Percentiles rank a stretch among this genome's conserved stretches.
Evolutionary conservation across 495 filamentous ascomycete species (phyloP).

Genomic region (Aspergillus ostianus): DNA sequence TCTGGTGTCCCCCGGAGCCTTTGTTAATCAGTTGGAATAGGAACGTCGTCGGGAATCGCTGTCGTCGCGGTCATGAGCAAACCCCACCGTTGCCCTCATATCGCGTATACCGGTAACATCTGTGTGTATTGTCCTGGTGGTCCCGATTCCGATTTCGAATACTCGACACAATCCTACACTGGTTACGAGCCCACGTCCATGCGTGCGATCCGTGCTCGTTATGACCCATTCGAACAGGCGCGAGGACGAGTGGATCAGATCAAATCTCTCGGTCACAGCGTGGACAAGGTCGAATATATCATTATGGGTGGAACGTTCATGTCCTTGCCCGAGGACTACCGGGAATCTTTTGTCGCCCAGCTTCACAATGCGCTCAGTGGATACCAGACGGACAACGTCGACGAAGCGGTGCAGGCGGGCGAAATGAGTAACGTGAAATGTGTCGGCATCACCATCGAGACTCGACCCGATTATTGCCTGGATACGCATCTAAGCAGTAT

Average conservation of each 20-base stretch:
- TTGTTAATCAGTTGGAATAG: conserved; percentile 36
- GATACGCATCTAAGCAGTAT: conserved; percentile 89
- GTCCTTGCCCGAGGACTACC: conserved; percentile 84
- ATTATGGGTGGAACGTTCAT: conserved; percentile 99
- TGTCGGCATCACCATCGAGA: conserved; percentile 98
- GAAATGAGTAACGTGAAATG: conserved; percentile 96
- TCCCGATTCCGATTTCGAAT: conserved; percentile 97
- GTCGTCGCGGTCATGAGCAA: conserved; percentile 99
- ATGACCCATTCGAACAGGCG: conserved; percentile 97
- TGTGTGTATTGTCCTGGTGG: conserved; percentile 98
- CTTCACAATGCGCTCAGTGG: conserved; percentile 95
- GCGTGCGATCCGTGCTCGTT: conserved; percentile 94
- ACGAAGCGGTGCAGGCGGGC: conserved; percentile 88
- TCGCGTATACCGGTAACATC: conserved; percentile 96
- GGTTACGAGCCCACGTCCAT: conserved; percentile 98
- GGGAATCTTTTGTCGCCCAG: conserved; percentile 90
- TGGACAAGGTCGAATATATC: conserved; percentile 99
- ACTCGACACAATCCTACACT: conserved; percentile 97
- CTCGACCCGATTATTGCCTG: conserved; percentile 92
- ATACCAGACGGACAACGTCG: conserved; percentile 86
- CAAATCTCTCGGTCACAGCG: conserved; percentile 88
- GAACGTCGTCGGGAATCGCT: conserved; percentile 95
- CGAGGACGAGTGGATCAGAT: conserved; percentile 95
- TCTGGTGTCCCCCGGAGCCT: background rate
- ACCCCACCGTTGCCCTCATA: conserved; percentile 95